Evolutionary conservation across 441 rosid genomes (phyloP).

Genomic region (Bruguiera hainesii): DNA sequence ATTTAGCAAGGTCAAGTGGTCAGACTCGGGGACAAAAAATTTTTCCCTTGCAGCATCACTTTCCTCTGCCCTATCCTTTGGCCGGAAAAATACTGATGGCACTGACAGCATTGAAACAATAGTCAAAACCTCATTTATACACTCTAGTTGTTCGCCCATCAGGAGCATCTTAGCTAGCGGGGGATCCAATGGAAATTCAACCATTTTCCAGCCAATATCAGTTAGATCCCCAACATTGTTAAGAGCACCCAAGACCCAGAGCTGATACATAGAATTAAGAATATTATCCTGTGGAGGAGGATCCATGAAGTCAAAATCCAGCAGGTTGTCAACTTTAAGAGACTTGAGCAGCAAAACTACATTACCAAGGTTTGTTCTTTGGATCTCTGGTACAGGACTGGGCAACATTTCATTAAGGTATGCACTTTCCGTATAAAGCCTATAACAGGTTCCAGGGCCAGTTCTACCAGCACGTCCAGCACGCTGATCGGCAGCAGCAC

Average conservation of each 20-base stretch:
- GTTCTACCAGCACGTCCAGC: constrained; percentile 99
- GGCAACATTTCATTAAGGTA: constrained; percentile 84
- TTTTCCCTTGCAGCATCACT: constrained; percentile 95
- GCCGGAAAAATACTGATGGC: constrained; percentile 98
- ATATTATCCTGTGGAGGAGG: constrained; percentile 99
- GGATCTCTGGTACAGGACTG: constrained; percentile 98
- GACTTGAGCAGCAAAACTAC: constrained; percentile 95
- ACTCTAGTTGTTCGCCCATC: constrained; percentile 80
- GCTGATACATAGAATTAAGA: constrained; percentile 95
- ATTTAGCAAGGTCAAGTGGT: constrained; percentile 79
- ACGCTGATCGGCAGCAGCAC: constrained; percentile 97
- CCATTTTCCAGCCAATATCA: constrained; percentile 98
- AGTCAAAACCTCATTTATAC: constrained; percentile 87
- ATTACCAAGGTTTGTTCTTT: constrained; percentile 93
- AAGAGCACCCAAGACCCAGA: constrained; percentile 97
- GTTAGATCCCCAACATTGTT: constrained; percentile 88
- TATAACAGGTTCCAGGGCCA: constrained; percentile 96
- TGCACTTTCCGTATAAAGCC: constrained; percentile 91
- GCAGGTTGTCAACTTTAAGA: constrained; percentile 78
- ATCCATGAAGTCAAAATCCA: constrained; percentile 98
- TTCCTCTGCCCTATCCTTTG: constrained; percentile 93
- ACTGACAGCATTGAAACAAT: constrained; percentile 99
- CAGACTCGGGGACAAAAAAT: constrained; percentile 93
- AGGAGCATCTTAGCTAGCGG: constrained; percentile 98
- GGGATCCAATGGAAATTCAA: constrained; percentile 95